Evolutionary conservation across 169 alveolate genomes (phyloP).

Genomic region (Perkinsus marinus): DNA sequence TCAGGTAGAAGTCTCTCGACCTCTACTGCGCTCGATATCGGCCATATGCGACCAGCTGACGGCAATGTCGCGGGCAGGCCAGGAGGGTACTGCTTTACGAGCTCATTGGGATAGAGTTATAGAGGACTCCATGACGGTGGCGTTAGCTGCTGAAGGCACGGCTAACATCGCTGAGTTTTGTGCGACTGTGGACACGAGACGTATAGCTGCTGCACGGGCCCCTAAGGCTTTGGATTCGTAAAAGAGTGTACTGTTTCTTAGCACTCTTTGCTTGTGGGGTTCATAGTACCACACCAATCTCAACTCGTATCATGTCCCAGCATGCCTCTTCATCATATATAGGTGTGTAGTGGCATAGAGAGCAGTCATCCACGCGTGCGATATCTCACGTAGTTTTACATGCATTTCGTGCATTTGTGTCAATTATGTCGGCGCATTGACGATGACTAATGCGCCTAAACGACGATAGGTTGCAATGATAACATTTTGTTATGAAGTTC

Average conservation of each 20-base stretch:
- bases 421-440: too few species aligned
- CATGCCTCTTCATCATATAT: too few species aligned
- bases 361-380: background rate
- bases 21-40: background rate
- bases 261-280: background rate
- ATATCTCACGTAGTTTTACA: background rate
- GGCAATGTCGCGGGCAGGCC: background rate
- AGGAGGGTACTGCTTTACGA: background rate
- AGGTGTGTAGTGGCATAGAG: too few species aligned
- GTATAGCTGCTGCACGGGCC: background rate
- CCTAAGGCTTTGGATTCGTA: background rate
- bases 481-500: too few species aligned
- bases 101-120: background rate
- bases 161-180: background rate
- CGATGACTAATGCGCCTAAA: too few species aligned
- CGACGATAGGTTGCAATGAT: too few species aligned
- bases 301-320: too few species aligned
- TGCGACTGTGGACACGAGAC: background rate
- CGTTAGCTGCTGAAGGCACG: background rate
- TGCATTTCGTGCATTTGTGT: background rate
- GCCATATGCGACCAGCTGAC: background rate
- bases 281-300: too few species aligned
- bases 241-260: background rate
- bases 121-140: background rate
- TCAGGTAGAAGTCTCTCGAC: background rate